Percentiles rank a stretch among this genome's conserved stretches.
Evolutionary conservation across 2,329 filamentous ascomycete genomes (phyloP).

Genomic region (Diaporthe nobilis): DNA sequence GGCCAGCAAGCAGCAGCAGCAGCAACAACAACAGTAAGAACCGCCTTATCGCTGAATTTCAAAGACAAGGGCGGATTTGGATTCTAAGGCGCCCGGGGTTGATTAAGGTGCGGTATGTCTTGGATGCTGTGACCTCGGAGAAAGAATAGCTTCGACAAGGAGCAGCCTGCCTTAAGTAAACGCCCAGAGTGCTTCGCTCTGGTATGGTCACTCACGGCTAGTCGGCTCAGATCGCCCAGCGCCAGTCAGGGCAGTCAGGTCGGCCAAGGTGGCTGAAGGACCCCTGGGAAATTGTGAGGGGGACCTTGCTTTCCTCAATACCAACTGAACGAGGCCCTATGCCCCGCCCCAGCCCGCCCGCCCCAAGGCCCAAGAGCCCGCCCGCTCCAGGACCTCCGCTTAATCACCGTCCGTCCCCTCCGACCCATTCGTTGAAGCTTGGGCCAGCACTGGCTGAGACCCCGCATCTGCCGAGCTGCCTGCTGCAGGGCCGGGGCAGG

Average conservation of each 20-base stretch:
- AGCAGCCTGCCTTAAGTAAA: conserved; percentile 28
- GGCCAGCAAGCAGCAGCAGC: conserved; percentile 5
- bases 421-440: conserved; percentile 6
- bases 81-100: not conserved
- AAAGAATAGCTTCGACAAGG: not conserved
- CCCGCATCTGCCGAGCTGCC: conserved; percentile 14
- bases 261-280: conserved; percentile 28
- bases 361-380: conserved; percentile 3
- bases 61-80: not conserved
- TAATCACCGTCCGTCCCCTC: not conserved
- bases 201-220: conserved; percentile 7
- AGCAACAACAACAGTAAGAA: not conserved
- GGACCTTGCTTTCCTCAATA: conserved; percentile 2
- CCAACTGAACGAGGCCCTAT: not conserved
- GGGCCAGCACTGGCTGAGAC: conserved; percentile 12
- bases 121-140: not conserved
- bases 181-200: not conserved
- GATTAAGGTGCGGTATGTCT: not conserved
- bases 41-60: not conserved
- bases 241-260: conserved; percentile 13
- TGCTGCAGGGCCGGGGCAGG: conserved; percentile 5
- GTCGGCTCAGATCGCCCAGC: conserved; percentile 27
- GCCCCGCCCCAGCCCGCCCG: conserved; percentile 11
- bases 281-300: conserved; percentile 29
- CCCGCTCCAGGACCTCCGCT: not conserved